Percentiles rank a stretch among this genome's conserved stretches.
Conservation (phyloP, 2,329 filamentous ascomycete genomes). For the Ceratocystiopsis brevicomis region DNA sequence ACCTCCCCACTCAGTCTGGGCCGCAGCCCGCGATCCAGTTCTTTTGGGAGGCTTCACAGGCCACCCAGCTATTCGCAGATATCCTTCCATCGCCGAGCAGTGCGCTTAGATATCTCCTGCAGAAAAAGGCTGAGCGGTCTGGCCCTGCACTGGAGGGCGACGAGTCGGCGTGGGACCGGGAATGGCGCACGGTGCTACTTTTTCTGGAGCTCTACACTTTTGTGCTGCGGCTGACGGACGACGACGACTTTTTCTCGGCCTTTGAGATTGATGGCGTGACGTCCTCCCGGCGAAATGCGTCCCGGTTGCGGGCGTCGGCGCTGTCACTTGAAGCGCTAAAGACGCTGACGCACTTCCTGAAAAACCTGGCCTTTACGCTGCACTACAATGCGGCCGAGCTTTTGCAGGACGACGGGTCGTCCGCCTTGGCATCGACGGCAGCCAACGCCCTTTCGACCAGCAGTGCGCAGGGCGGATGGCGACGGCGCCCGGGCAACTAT, state of each 20-base stretch:
- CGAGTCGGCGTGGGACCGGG: constrained; percentile 30
- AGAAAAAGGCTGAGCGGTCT: constrained; percentile 6
- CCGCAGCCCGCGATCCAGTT: constrained; percentile 53
- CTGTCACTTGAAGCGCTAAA: constrained; percentile 54
- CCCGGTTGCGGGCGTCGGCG: constrained; percentile 41
- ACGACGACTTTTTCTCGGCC: constrained; percentile 76
- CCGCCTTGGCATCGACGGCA: neutral
- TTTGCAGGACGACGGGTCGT: constrained; percentile 11
- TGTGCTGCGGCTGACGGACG: constrained; percentile 78
- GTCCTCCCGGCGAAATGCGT: constrained; percentile 16
- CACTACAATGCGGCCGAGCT: constrained; percentile 65
- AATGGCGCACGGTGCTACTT: constrained; percentile 77
- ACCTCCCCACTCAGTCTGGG: constrained; percentile 28
- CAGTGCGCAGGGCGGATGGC: neutral
- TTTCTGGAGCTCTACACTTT: constrained; percentile 93
- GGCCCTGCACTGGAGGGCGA: constrained; percentile 1
- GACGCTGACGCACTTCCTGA: constrained; percentile 62
- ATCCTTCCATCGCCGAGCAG: constrained; percentile 16
- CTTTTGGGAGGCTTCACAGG: constrained; percentile 51
- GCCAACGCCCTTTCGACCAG: neutral
- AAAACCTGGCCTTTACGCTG: constrained; percentile 74
- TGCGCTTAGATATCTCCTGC: constrained; percentile 14
- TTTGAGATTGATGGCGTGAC: constrained; percentile 11
- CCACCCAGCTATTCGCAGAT: constrained; percentile 22
- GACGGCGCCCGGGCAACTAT: constrained; percentile 11